Percentiles rank a stretch among this genome's conserved stretches.
Conservation (phyloP, 768 basidiomycete species). For the Termitomyces sp. region DNA sequence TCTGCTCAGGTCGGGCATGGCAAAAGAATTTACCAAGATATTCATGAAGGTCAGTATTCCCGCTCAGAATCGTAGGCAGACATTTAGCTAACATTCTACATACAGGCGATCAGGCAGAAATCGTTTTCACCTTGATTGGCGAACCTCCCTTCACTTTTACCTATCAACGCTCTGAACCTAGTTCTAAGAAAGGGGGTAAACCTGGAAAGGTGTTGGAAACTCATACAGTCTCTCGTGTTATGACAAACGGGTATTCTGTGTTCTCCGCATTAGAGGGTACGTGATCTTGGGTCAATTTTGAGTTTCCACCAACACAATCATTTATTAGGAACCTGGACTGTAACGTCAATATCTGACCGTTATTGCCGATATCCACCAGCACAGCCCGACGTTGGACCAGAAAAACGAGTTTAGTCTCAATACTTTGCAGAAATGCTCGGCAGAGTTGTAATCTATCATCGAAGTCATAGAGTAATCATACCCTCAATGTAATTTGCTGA, state of each 20-base stretch:
- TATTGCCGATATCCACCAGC: slow-evolving; percentile 86
- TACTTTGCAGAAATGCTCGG: slow-evolving; percentile 15
- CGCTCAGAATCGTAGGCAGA: neutral
- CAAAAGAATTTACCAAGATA: slow-evolving; percentile 73
- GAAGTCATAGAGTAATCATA: slow-evolving; percentile 6
- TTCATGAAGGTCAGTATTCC: slow-evolving; percentile 70
- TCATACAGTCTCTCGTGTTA: slow-evolving; percentile 81
- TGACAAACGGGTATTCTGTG: slow-evolving; percentile 76
- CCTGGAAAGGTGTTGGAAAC: slow-evolving; percentile 83
- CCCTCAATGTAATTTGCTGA: slow-evolving; percentile 10
- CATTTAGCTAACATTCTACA: slow-evolving; percentile 19
- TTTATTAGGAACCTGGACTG: slow-evolving; percentile 77
- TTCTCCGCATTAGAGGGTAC: slow-evolving; percentile 88
- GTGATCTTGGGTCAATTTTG: slow-evolving; percentile 13
- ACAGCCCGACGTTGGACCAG: slow-evolving; percentile 43
- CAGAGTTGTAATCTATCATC: slow-evolving; percentile 13
- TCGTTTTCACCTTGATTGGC: slow-evolving; percentile 84
- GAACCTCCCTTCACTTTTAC: slow-evolving; percentile 97
- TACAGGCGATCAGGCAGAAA: slow-evolving; percentile 88
- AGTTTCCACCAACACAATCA: neutral
- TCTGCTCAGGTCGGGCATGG: slow-evolving; percentile 88
- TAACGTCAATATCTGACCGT: slow-evolving; percentile 86
- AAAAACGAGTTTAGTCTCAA: slow-evolving; percentile 26
- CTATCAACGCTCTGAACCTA: slow-evolving; percentile 79
- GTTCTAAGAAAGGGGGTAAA: slow-evolving; percentile 60